phyloP scores from a whole-genome alignment of 2,329 filamentous ascomycete species.

The Pezicula rhizophila region DNA sequence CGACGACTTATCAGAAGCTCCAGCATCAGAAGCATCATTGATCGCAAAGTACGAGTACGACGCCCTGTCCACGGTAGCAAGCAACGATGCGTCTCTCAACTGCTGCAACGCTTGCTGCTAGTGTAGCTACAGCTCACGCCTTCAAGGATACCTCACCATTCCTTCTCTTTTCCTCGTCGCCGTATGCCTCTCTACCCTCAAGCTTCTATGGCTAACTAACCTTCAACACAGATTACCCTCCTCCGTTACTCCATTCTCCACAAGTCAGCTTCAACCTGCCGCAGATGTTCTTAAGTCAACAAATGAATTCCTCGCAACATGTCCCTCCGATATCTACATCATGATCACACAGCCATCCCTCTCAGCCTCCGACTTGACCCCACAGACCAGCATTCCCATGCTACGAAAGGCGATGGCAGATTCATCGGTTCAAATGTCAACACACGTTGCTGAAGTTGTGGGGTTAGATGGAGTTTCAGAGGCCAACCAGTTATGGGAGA shows the following conservation, averaged over 20 bases:
- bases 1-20: slow-evolving; percentile 8
- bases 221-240: slow-evolving; percentile 11
- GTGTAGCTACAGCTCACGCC: slow-evolving; percentile 57
- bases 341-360: slow-evolving; percentile 73
- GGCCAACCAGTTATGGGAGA: slow-evolving; percentile 35
- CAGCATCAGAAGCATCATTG: slow-evolving; percentile 8
- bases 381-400: slow-evolving; percentile 43
- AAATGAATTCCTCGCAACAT: slow-evolving; percentile 50
- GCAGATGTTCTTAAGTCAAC: slow-evolving; percentile 13
- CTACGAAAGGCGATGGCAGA: slow-evolving; percentile 28
- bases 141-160: slow-evolving; percentile 87
- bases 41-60: neutral
- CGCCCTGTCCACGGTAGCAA: slow-evolving; percentile 3
- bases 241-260: slow-evolving; percentile 8
- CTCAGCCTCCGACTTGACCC: slow-evolving; percentile 61
- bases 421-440: slow-evolving; percentile 10
- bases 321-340: slow-evolving; percentile 71
- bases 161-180: slow-evolving; percentile 69
- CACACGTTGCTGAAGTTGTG: slow-evolving; percentile 50
- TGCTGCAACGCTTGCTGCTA: slow-evolving; percentile 44
- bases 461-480: slow-evolving; percentile 33
- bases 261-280: slow-evolving; percentile 17
- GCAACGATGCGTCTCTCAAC: slow-evolving; percentile 49
- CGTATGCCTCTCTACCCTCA: slow-evolving; percentile 15
- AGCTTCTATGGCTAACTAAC: slow-evolving; percentile 4